These are phyloP conservation scores for Aquanectria penicillioides DNA, from an alignment of 2,329 filamentous ascomycete genomes.

Conservation along the genomic window DNA sequence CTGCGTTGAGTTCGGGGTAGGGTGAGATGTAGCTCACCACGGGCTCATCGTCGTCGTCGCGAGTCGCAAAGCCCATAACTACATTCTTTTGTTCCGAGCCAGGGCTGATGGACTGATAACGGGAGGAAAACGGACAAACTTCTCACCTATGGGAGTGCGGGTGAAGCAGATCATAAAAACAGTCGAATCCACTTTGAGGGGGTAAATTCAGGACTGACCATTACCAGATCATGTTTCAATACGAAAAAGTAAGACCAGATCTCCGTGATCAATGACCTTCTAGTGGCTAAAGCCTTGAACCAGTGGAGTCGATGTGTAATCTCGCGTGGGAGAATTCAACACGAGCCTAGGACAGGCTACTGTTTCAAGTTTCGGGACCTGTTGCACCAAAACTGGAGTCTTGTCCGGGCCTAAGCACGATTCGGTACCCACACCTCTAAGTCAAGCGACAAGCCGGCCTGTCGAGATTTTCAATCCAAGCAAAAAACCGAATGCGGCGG, in stretches of 20 bases:
- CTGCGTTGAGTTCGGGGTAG: constrained; percentile 44
- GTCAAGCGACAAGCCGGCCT: too few relatives aligned
- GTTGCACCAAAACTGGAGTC: background rate
- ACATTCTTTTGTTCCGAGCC: constrained; percentile 13
- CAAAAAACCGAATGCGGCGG: too few relatives aligned
- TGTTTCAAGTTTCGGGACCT: background rate
- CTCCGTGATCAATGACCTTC: background rate
- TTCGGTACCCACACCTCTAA: too few relatives aligned
- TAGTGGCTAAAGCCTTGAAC: background rate
- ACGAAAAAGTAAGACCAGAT: too few relatives aligned
- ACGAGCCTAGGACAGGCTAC: background rate
- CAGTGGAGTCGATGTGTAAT: background rate
- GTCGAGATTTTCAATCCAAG: too few relatives aligned
- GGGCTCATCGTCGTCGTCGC: constrained; percentile 32
- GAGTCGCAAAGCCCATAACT: constrained; percentile 35
- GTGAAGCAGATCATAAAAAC: too few relatives aligned
- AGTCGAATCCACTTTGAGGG: too few relatives aligned
- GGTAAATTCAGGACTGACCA: too few relatives aligned
- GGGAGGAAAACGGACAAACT: background rate
- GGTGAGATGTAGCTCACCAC: constrained; percentile 43
- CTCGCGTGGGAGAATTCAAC: background rate
- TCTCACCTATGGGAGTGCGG: too few relatives aligned
- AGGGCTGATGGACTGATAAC: background rate
- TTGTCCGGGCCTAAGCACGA: too few relatives aligned
- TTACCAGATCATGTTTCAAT: too few relatives aligned